Evolutionary conservation across 83 land plant genomes (phyloP).

Genomic region (Diphasiastrum complanatum): DNA sequence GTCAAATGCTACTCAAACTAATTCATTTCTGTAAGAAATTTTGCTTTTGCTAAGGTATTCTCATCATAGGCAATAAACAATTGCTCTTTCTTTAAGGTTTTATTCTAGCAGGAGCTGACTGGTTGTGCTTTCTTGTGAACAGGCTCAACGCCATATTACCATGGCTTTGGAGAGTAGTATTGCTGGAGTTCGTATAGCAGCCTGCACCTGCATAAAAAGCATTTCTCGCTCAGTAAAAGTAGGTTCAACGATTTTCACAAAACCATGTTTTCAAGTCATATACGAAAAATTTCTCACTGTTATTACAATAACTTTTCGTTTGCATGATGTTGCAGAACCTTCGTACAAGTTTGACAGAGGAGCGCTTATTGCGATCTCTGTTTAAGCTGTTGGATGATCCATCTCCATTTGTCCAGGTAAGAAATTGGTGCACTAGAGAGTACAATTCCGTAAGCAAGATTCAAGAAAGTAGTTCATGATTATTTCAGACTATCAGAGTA

Average conservation of each 20-base stretch:
- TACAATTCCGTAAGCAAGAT: too few relatives aligned
- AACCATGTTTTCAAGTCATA: not conserved
- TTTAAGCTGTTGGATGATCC: conserved; percentile 65
- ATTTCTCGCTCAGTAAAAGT: conserved; percentile 92
- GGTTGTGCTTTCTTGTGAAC: conserved; percentile 11
- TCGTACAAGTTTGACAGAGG: conserved; percentile 65
- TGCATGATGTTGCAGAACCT: conserved; percentile 45
- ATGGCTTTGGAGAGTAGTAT: conserved; percentile 63
- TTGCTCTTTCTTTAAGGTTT: not conserved
- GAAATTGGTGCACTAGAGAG: too few relatives aligned
- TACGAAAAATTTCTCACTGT: not conserved
- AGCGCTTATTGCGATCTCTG: conserved; percentile 47
- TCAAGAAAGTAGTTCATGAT: too few relatives aligned
- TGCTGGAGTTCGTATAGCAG: conserved; percentile 66
- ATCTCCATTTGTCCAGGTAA: conserved; percentile 65
- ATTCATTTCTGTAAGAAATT: too few relatives aligned
- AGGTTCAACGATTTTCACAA: conserved; percentile 1
- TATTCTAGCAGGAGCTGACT: not conserved
- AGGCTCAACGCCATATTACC: conserved; percentile 46
- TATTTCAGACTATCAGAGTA: too few relatives aligned
- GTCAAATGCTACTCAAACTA: too few relatives aligned
- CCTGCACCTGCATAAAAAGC: conserved; percentile 71
- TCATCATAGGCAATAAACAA: not conserved
- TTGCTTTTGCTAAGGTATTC: not conserved
- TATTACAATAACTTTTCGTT: not conserved